These are phyloP conservation scores for Grammothele lineata DNA, from an alignment of 768 basidiomycete species.

Conservation along the genomic window DNA sequence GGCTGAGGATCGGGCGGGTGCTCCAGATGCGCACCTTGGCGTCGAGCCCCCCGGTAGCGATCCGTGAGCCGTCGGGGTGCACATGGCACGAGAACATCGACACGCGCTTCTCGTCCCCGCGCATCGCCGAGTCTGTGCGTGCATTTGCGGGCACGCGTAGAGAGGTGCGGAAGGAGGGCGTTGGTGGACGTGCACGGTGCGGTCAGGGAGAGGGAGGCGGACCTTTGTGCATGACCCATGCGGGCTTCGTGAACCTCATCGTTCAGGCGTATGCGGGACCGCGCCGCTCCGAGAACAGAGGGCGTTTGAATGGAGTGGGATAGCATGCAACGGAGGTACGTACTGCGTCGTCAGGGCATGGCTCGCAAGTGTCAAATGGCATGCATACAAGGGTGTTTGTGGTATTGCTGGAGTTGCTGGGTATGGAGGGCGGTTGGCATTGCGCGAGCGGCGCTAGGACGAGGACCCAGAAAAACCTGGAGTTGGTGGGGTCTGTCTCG, in stretches of 20 bases:
- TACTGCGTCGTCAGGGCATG: slow-evolving; percentile 59
- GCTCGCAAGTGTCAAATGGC: slow-evolving; percentile 56
- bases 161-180: no score
- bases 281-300: background rate
- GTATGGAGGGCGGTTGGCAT: background rate
- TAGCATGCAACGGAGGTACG: background rate
- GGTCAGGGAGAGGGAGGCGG: background rate
- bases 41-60: slow-evolving; percentile 97
- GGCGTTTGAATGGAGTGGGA: background rate
- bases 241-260: slow-evolving; percentile 87
- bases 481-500: background rate
- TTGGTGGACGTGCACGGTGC: background rate
- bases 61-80: slow-evolving; percentile 93
- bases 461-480: slow-evolving; percentile 6
- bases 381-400: slow-evolving; percentile 32
- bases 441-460: background rate
- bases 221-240: slow-evolving; percentile 85
- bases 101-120: slow-evolving; percentile 65
- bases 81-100: slow-evolving; percentile 93
- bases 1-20: slow-evolving; percentile 88
- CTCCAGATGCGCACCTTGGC: slow-evolving; percentile 97
- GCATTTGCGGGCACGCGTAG: no score
- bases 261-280: no score
- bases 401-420: slow-evolving; percentile 5
- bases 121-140: slow-evolving; percentile 42